These are phyloP conservation scores for Quercus engelmannii DNA, from an alignment of 306 rosid genomes.

Conservation along the genomic window DNA sequence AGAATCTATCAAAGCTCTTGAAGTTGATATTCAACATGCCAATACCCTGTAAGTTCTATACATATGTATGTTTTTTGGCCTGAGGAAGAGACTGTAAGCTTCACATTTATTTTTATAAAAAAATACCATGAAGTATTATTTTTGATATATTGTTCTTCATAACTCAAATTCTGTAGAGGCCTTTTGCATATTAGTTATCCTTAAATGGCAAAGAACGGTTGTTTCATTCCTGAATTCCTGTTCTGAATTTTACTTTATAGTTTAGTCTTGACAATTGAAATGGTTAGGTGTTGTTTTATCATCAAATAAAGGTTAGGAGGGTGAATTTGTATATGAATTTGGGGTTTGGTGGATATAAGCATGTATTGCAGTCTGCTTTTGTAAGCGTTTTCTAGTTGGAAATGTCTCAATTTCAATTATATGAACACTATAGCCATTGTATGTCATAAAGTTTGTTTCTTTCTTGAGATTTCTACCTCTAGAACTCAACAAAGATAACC, in stretches of 20 bases:
- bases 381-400: not conserved
- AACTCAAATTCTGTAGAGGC: not conserved
- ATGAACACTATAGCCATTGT: not conserved
- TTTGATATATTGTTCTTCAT: constrained; percentile 4
- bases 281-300: constrained; percentile 16
- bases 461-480: not conserved
- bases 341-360: not conserved
- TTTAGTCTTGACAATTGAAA: constrained; percentile 2
- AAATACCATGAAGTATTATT: not conserved
- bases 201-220: not conserved
- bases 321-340: not conserved
- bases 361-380: not conserved
- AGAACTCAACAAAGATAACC: not conserved
- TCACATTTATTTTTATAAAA: too few species aligned
- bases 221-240: not conserved
- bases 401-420: not conserved
- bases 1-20: constrained; percentile 65
- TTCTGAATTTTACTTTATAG: constrained; percentile 17
- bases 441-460: not conserved
- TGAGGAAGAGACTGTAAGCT: not conserved
- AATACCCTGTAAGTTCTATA: constrained; percentile 51
- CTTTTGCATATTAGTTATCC: constrained; percentile 11
- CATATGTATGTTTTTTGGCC: not conserved
- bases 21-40: constrained; percentile 71
- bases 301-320: constrained; percentile 5